Conservation (phyloP, 2,329 filamentous ascomycete genomes). For the Pseudogymnoascus sp. region DNA sequence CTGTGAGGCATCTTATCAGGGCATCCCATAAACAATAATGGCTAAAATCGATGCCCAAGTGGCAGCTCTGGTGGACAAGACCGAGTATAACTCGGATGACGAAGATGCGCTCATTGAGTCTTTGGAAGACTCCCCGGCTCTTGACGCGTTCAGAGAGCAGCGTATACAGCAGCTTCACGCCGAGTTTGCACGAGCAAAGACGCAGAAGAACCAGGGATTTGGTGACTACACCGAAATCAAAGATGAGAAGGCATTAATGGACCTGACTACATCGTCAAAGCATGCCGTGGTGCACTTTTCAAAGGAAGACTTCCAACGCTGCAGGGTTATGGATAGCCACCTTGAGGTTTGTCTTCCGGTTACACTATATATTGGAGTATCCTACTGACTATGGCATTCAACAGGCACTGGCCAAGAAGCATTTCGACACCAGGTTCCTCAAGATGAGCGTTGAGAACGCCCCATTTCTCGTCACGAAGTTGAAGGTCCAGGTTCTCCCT, state of each 20-base stretch:
- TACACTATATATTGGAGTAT: not conserved
- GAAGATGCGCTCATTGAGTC: constrained; percentile 51
- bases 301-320: constrained; percentile 34
- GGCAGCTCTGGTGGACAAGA: constrained; percentile 37
- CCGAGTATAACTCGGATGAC: constrained; percentile 34
- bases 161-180: constrained; percentile 49
- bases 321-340: constrained; percentile 34
- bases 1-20: not conserved
- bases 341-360: constrained; percentile 23
- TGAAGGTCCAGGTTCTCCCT: constrained; percentile 49
- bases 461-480: constrained; percentile 48
- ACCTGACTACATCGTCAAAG: constrained; percentile 32
- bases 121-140: constrained; percentile 42
- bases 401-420: constrained; percentile 42
- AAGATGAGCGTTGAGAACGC: constrained; percentile 52
- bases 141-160: constrained; percentile 48
- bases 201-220: constrained; percentile 41
- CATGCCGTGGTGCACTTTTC: constrained; percentile 34
- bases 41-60: constrained; percentile 41
- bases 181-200: constrained; percentile 44
- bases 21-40: constrained; percentile 27
- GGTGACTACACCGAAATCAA: constrained; percentile 48
- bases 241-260: constrained; percentile 50
- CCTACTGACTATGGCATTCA: not conserved
- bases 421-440: constrained; percentile 50